Percentiles rank a stretch among this genome's conserved stretches.
These are phyloP conservation scores for Cadophora gregata DNA, from an alignment of 2,329 filamentous ascomycete species.

Conservation along the genomic window DNA sequence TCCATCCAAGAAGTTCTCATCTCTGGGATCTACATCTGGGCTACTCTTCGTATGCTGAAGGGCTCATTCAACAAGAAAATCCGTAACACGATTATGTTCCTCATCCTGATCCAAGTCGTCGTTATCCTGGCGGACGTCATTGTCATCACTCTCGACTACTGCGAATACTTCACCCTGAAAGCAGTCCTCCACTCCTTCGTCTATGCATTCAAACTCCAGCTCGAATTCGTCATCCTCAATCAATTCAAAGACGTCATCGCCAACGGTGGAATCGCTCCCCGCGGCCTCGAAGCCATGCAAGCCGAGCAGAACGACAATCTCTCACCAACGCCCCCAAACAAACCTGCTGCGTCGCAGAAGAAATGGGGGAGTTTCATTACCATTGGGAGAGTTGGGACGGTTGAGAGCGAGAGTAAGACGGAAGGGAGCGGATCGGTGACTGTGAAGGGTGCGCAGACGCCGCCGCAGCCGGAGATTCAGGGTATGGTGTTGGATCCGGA, in stretches of 20 bases:
- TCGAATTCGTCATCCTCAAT: conserved; percentile 11
- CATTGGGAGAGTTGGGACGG: neutral
- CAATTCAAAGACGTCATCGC: conserved; percentile 13
- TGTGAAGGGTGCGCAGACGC: neutral
- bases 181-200: conserved; percentile 6
- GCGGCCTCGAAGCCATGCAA: conserved; percentile 8
- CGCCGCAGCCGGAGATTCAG: conserved; percentile 4
- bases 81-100: conserved; percentile 15
- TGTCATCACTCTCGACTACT: conserved; percentile 8
- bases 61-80: conserved; percentile 15
- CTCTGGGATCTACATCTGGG: conserved; percentile 50
- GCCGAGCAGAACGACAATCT: conserved; percentile 9
- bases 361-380: conserved; percentile 14
- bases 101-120: conserved; percentile 13
- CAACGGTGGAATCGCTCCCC: neutral
- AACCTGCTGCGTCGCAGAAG: neutral
- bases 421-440: neutral
- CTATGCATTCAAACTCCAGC: conserved; percentile 6
- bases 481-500: neutral
- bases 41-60: conserved; percentile 22
- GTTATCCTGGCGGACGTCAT: conserved; percentile 5
- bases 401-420: conserved; percentile 5
- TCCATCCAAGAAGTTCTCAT: conserved; percentile 55
- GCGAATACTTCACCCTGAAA: conserved; percentile 10
- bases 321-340: neutral